Conservation (phyloP, 2,329 filamentous ascomycete species). For the Tothia fuscella region DNA sequence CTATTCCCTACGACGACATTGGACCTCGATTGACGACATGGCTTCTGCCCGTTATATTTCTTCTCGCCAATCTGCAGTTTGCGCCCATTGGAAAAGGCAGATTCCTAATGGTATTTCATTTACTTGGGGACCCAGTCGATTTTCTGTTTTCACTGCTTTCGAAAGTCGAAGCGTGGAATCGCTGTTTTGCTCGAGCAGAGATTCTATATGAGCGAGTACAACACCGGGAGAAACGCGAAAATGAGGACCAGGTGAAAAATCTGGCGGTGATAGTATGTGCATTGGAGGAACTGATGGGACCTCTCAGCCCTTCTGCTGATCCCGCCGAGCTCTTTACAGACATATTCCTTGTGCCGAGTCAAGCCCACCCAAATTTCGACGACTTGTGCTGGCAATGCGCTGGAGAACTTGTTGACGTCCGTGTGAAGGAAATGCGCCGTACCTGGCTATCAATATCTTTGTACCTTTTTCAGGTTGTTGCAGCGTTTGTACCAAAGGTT, state of each 20-base stretch:
- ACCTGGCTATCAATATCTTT: neutral
- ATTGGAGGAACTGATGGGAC: neutral
- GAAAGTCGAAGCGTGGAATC: conserved; percentile 16
- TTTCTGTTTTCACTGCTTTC: conserved; percentile 15
- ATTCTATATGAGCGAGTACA: no score
- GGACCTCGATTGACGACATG: conserved; percentile 16
- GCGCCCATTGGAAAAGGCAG: conserved; percentile 12
- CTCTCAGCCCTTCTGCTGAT: neutral
- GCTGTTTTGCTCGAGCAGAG: neutral
- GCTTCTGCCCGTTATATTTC: conserved; percentile 16
- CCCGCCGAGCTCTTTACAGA: neutral
- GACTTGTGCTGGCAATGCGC: neutral
- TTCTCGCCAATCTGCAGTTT: conserved; percentile 17
- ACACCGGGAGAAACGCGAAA: neutral
- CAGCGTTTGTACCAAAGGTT: conserved; percentile 2
- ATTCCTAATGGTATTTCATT: conserved; percentile 12
- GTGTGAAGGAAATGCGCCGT: neutral
- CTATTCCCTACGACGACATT: conserved; percentile 15
- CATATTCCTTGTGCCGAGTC: no score
- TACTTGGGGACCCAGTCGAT: conserved; percentile 17
- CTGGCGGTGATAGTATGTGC: neutral
- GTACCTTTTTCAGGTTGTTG: neutral
- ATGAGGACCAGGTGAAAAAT: neutral
- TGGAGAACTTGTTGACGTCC: neutral
- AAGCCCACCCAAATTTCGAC: no score